These are phyloP conservation scores for Mallotus repandus DNA, from an alignment of 441 rosid species.

Conservation along the genomic window DNA sequence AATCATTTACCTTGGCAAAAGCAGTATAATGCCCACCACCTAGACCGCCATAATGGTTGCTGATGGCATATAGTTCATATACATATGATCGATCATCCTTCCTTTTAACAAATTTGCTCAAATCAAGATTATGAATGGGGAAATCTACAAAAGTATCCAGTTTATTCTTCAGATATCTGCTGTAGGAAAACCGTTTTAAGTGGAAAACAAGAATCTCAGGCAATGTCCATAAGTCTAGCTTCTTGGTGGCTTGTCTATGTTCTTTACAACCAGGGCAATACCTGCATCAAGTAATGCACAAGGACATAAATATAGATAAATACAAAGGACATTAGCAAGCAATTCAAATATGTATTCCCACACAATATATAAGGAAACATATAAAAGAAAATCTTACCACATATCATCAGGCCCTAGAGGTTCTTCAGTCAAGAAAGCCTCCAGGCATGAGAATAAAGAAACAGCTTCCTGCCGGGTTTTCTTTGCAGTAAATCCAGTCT, in stretches of 20 bases:
- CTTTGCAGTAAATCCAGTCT: conserved; percentile 45
- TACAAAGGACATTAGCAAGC: background rate
- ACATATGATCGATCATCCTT: conserved; percentile 35
- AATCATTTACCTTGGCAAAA: conserved; percentile 54
- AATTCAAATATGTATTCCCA: background rate
- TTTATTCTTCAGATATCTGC: conserved; percentile 63
- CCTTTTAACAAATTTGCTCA: conserved; percentile 47
- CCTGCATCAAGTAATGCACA: conserved; percentile 33
- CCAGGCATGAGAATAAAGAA: conserved; percentile 68
- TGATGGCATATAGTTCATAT: conserved; percentile 61
- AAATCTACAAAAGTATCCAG: conserved; percentile 77
- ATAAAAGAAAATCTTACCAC: conserved; percentile 43
- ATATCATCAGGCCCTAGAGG: conserved; percentile 86
- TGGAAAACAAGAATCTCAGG: conserved; percentile 74
- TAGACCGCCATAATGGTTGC: conserved; percentile 78
- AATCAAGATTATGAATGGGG: conserved; percentile 63
- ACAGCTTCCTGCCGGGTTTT: conserved; percentile 60
- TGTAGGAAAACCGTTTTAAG: conserved; percentile 73
- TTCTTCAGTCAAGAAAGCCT: conserved; percentile 77
- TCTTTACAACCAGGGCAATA: conserved; percentile 73
- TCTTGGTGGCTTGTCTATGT: conserved; percentile 69
- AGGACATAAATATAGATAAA: background rate
- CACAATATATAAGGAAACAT: background rate
- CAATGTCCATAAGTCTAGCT: conserved; percentile 70
- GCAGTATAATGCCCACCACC: conserved; percentile 86